phyloP scores from a whole-genome alignment of 2,329 filamentous ascomycete genomes.

The Monilinia vaccinii-corymbosi region DNA sequence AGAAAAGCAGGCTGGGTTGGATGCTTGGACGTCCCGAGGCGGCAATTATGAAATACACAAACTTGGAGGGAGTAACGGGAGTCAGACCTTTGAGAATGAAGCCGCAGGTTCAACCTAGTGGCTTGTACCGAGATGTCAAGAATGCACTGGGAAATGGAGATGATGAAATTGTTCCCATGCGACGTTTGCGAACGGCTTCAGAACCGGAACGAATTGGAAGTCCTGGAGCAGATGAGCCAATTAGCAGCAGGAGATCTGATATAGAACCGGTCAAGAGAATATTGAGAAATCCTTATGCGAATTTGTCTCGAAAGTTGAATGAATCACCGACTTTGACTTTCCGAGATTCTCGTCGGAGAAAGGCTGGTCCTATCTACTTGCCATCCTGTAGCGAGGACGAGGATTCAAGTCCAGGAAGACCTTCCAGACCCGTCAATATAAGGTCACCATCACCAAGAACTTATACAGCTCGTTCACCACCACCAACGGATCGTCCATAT shows the following conservation, averaged over 20 bases:
- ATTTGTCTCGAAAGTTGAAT: not conserved
- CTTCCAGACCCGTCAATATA: not conserved
- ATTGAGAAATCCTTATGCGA: not conserved
- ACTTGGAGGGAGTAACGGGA: not conserved
- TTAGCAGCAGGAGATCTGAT: not conserved
- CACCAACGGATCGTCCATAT: conserved; percentile 5
- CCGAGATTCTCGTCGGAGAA: not conserved
- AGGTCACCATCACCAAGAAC: not conserved
- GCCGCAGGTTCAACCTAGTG: not conserved
- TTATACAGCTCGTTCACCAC: not conserved
- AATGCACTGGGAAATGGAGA: not conserved
- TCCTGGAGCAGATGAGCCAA: not conserved
- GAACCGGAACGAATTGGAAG: not conserved
- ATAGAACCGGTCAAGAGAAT: not conserved
- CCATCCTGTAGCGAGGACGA: not conserved
- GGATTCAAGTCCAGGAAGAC: not conserved
- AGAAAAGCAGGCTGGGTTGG: not conserved
- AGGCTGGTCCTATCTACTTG: not conserved
- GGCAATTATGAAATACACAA: not conserved
- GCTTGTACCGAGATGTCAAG: not conserved
- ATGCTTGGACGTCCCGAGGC: not conserved
- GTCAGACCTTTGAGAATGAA: not conserved
- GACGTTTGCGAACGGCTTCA: not conserved
- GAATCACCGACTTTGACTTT: not conserved
- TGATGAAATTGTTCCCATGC: not conserved